Evolutionary conservation across 2,329 filamentous ascomycete genomes (phyloP).

Genomic region (Apiospora arundinis): DNA sequence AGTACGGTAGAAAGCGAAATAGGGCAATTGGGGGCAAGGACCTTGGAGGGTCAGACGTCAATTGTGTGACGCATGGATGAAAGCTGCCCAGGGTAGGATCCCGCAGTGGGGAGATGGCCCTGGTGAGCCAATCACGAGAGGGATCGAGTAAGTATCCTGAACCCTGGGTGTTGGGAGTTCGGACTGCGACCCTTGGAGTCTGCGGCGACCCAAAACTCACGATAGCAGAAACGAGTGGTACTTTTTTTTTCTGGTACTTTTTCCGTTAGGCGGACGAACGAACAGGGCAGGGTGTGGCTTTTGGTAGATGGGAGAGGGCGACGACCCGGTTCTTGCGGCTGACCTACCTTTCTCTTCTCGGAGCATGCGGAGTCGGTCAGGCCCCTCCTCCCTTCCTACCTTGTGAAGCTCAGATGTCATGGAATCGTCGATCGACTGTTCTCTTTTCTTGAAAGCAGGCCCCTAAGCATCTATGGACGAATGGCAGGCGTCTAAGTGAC

Average conservation of each 20-base stretch:
- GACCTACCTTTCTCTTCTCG: neutral
- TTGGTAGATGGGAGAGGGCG: neutral
- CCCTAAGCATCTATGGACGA: neutral
- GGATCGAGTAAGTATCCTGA: neutral
- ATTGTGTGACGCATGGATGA: conserved; percentile 17
- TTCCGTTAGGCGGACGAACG: neutral
- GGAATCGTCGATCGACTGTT: neutral
- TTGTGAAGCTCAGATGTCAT: neutral
- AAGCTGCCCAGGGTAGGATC: neutral
- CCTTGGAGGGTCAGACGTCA: conserved; percentile 15
- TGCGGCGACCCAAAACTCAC: neutral
- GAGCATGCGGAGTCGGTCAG: conserved; percentile 1
- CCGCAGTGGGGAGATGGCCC: neutral
- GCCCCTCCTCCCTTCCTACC: neutral
- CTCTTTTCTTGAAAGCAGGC: neutral
- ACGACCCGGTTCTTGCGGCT: conserved; percentile 6
- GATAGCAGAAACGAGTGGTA: neutral
- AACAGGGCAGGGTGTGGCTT: neutral
- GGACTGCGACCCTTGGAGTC: neutral
- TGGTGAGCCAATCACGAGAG: neutral
- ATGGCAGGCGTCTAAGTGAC: neutral
- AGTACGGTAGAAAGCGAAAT: neutral
- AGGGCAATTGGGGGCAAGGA: neutral
- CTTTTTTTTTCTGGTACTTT: neutral
- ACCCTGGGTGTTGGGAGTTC: neutral